These are phyloP conservation scores for Dimargaris verticillata DNA, from an alignment of 192 early-diverging fungal genomes.

Conservation along the genomic window DNA sequence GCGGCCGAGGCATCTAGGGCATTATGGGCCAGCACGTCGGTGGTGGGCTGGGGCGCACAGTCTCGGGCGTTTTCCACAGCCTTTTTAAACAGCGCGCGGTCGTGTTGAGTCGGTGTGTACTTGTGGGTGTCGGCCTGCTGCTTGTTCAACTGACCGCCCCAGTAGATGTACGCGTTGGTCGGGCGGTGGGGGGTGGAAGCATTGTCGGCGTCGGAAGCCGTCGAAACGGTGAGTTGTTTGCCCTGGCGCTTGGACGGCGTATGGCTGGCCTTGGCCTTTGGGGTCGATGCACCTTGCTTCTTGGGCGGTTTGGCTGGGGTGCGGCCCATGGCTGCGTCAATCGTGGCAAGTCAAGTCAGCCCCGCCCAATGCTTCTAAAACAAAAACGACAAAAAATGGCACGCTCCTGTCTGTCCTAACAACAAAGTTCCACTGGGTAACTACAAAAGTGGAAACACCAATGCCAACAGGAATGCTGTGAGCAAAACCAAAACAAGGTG, in stretches of 20 bases:
- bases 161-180: not conserved
- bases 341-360: too few species aligned
- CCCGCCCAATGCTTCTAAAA: too few species aligned
- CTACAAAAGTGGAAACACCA: too few species aligned
- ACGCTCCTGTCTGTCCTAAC: too few species aligned
- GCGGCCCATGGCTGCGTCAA: not conserved
- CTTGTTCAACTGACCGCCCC: constrained; percentile 28
- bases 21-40: not conserved
- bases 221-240: not conserved
- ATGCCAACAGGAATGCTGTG: too few species aligned
- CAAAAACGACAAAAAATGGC: too few species aligned
- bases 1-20: not conserved
- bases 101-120: constrained; percentile 32
- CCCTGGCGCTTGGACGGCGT: not conserved
- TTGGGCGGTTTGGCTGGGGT: not conserved
- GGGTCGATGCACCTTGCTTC: not conserved
- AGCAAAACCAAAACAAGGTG: too few species aligned
- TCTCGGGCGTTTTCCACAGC: constrained; percentile 24
- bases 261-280: constrained; percentile 2
- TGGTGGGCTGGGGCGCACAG: not conserved
- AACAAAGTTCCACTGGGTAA: too few species aligned
- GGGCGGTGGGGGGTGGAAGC: not conserved
- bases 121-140: constrained; percentile 33
- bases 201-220: not conserved
- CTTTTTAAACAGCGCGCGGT: constrained; percentile 33